Conservation (phyloP, 345 rosid genomes). For the Camelina laxa region DNA sequence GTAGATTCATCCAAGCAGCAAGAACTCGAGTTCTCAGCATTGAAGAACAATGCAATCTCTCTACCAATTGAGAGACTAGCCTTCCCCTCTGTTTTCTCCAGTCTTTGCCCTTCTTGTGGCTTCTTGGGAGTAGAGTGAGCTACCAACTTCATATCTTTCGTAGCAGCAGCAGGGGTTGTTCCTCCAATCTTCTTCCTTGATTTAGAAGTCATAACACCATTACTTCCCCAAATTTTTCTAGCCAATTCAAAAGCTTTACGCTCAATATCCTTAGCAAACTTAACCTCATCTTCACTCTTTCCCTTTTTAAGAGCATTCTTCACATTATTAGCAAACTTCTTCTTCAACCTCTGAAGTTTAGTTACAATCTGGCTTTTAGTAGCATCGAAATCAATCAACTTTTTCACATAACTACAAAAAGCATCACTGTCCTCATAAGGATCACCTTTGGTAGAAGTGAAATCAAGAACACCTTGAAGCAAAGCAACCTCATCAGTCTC, state of each 20-base stretch:
- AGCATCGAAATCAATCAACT: conserved; percentile 48
- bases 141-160: conserved; percentile 12
- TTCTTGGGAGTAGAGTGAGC: conserved; percentile 12
- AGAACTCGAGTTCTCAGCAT: conserved; percentile 6
- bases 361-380: conserved; percentile 48
- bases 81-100: background rate
- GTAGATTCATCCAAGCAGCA: conserved; percentile 45
- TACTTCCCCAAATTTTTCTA: conserved; percentile 47
- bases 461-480: conserved; percentile 53
- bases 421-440: conserved; percentile 48
- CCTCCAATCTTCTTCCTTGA: conserved; percentile 39
- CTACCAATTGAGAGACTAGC: background rate
- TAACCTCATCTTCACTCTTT: conserved; percentile 37
- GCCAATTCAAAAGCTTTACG: conserved; percentile 47
- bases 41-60: conserved; percentile 31
- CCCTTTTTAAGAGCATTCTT: conserved; percentile 36
- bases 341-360: conserved; percentile 52
- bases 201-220: conserved; percentile 34
- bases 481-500: conserved; percentile 58
- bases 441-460: conserved; percentile 45
- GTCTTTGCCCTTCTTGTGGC: background rate
- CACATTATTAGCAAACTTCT: conserved; percentile 42
- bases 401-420: conserved; percentile 46
- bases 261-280: conserved; percentile 45
- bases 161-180: background rate